Evolutionary conservation across 2,329 filamentous ascomycete species (phyloP).

Genomic region (Pochonia chlamydosporia): DNA sequence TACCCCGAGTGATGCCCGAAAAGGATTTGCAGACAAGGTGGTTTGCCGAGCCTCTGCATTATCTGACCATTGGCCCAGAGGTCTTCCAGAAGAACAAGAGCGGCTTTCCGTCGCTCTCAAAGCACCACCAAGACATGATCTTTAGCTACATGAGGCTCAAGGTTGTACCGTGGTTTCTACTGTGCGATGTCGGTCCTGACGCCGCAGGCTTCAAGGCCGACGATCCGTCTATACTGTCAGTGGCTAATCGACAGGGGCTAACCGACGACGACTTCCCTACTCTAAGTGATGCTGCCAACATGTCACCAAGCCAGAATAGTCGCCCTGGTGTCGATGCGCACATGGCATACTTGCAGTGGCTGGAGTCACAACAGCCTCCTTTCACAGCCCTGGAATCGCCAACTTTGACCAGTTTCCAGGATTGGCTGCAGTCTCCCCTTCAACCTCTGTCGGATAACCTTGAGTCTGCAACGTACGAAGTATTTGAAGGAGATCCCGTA

Average conservation of each 20-base stretch:
- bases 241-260: conserved; percentile 24
- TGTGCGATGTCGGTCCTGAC: conserved; percentile 55
- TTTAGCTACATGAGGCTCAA: conserved; percentile 60
- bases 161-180: conserved; percentile 54
- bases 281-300: conserved; percentile 50
- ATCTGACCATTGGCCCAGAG: conserved; percentile 47
- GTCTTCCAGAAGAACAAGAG: conserved; percentile 56
- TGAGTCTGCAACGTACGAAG: conserved; percentile 95
- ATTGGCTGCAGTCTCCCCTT: conserved; percentile 90
- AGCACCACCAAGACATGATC: conserved; percentile 55
- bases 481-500: conserved; percentile 96
- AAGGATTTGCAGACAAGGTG: conserved; percentile 58
- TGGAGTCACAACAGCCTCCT: conserved; percentile 75
- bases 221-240: conserved; percentile 14
- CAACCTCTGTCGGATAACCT: conserved; percentile 95
- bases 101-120: conserved; percentile 57
- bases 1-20: conserved; percentile 54
- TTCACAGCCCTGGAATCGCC: conserved; percentile 44
- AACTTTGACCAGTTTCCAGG: conserved; percentile 62
- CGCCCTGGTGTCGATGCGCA: conserved; percentile 35
- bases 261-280: conserved; percentile 60
- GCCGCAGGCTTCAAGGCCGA: conserved; percentile 23
- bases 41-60: conserved; percentile 64
- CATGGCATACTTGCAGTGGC: conserved; percentile 74
- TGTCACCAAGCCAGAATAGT: conserved; percentile 22